Percentiles rank a stretch among this genome's conserved stretches.
Evolutionary conservation across 2,329 filamentous ascomycete species (phyloP).

Genomic region (Verticillium nubilum): DNA sequence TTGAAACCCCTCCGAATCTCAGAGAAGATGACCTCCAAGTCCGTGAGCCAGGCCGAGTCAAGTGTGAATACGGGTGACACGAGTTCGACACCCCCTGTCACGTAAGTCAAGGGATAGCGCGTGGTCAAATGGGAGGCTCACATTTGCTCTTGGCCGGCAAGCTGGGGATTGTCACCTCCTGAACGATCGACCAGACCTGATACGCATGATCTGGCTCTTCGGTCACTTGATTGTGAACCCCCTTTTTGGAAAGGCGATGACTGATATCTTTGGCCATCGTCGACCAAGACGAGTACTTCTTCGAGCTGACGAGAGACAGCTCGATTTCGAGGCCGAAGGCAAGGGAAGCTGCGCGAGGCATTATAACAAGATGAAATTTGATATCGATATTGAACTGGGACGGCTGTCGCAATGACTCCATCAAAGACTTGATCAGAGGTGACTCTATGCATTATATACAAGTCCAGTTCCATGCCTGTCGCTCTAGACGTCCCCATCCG

Average conservation of each 20-base stretch:
- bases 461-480: no score
- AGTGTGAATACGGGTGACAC: slow-evolving; percentile 29
- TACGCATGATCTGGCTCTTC: slow-evolving; percentile 25
- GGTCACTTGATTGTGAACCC: slow-evolving; percentile 27
- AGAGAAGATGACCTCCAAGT: slow-evolving; percentile 24
- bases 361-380: no score
- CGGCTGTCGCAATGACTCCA: no score
- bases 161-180: slow-evolving; percentile 28
- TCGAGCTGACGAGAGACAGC: slow-evolving; percentile 25
- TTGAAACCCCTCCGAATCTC: slow-evolving; percentile 18
- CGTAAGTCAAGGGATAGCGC: neutral
- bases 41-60: slow-evolving; percentile 19
- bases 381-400: no score
- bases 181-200: slow-evolving; percentile 29
- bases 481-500: no score
- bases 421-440: no score
- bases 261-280: slow-evolving; percentile 27
- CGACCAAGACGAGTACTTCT: slow-evolving; percentile 26
- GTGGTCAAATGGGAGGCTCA: slow-evolving; percentile 9
- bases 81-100: slow-evolving; percentile 24
- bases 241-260: slow-evolving; percentile 21
- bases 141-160: slow-evolving; percentile 25
- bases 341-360: neutral
- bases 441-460: no score
- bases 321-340: slow-evolving; percentile 32